phyloP scores from a whole-genome alignment of 495 filamentous ascomycete species.

The Xylaria intraflava region DNA sequence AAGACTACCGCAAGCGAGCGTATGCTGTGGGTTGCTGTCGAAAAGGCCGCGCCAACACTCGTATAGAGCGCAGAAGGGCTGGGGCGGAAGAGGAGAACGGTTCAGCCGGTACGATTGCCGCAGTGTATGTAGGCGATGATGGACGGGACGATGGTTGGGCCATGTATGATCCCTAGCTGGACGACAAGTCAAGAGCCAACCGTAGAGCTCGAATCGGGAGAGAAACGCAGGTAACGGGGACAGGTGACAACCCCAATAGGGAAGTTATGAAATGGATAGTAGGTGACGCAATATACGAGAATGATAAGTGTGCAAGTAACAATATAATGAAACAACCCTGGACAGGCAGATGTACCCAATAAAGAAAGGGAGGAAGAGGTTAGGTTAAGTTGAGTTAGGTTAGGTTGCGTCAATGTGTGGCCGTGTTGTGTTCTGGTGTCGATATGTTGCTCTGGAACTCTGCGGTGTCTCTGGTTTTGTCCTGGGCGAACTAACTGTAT shows the following conservation, averaged over 20 bases:
- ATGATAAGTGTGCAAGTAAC: slow-evolving; percentile 18
- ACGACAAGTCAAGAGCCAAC: slow-evolving; percentile 10
- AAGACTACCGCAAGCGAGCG: slow-evolving; percentile 15
- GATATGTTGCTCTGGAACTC: background rate
- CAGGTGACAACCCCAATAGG: slow-evolving; percentile 9
- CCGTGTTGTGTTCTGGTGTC: background rate
- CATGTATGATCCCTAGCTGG: slow-evolving; percentile 23
- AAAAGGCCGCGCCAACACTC: slow-evolving; percentile 23
- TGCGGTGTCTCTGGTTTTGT: too few species aligned
- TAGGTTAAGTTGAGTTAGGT: background rate
- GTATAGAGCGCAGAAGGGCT: slow-evolving; percentile 28
- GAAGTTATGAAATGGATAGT: slow-evolving; percentile 13
- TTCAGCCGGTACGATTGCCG: slow-evolving; percentile 23
- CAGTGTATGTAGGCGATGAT: slow-evolving; percentile 7
- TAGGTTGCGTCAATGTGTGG: background rate
- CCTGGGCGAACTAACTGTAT: slow-evolving; percentile 5
- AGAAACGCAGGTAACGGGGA: slow-evolving; percentile 10
- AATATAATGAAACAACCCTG: slow-evolving; percentile 1
- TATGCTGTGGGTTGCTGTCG: slow-evolving; percentile 16
- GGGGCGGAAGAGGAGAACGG: slow-evolving; percentile 30
- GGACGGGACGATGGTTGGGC: slow-evolving; percentile 23
- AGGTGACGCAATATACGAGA: slow-evolving; percentile 9
- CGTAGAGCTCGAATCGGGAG: background rate
- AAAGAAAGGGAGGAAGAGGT: too few species aligned
- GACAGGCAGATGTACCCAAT: background rate